phyloP scores from a whole-genome alignment of 352 stramenopile species.

The Phytophthora lateralis region DNA sequence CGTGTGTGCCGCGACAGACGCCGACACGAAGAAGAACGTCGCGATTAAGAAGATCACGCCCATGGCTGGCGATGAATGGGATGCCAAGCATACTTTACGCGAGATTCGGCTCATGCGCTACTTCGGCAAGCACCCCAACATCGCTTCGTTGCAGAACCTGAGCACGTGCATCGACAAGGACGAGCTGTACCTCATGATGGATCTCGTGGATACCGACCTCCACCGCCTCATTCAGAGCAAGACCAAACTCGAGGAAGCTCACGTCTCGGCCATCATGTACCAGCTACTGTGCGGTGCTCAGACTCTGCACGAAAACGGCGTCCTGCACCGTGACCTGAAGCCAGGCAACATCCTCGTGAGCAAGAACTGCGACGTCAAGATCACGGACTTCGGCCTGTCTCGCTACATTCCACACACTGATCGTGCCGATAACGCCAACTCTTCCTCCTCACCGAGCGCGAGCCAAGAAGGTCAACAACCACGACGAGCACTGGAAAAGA shows the following conservation, averaged over 20 bases:
- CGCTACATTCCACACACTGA: constrained; percentile 63
- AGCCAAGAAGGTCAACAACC: constrained; percentile 25
- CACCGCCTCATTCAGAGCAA: constrained; percentile 90
- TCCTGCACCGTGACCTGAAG: constrained; percentile 87
- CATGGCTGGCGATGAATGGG: constrained; percentile 90
- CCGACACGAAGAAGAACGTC: constrained; percentile 73
- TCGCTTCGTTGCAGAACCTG: constrained; percentile 79
- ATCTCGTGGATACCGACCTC: constrained; percentile 94
- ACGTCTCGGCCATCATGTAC: constrained; percentile 93
- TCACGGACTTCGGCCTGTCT: constrained; percentile 85
- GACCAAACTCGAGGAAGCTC: constrained; percentile 83
- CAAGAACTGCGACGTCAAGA: constrained; percentile 87
- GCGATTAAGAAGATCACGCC: constrained; percentile 95
- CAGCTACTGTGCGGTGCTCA: constrained; percentile 91
- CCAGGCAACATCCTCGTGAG: constrained; percentile 87
- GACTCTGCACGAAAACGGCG: constrained; percentile 91
- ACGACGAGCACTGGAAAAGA: constrained; percentile 48
- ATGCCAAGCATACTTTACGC: constrained; percentile 91
- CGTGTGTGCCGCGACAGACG: constrained; percentile 86
- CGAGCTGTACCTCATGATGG: constrained; percentile 96
- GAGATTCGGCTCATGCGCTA: constrained; percentile 93
- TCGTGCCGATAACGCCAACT: constrained; percentile 9
- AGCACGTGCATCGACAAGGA: constrained; percentile 89
- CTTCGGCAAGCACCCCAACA: constrained; percentile 91
- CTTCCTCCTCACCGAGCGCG: constrained; percentile 6